Evolutionary conservation across 1,284 basidiomycete genomes (phyloP).

Genomic region (Microbotryum intermedium): DNA sequence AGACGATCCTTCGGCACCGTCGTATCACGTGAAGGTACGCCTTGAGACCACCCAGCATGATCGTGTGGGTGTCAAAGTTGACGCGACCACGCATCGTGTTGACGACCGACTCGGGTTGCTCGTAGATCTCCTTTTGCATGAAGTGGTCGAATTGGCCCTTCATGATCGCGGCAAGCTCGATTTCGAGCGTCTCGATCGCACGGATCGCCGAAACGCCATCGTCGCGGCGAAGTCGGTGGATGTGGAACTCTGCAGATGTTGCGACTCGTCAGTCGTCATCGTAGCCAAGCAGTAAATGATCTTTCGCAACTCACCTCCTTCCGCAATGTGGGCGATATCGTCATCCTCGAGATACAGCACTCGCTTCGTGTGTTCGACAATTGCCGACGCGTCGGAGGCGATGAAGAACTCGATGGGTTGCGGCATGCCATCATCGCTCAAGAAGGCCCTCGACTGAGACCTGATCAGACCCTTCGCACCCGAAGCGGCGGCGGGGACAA

Average conservation of each 20-base stretch:
- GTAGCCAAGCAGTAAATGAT: neutral
- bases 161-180: conserved; percentile 99
- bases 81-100: conserved; percentile 99
- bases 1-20: conserved; percentile 87
- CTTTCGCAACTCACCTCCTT: conserved; percentile 49
- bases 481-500: conserved; percentile 59
- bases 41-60: conserved; percentile 91
- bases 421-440: conserved; percentile 86
- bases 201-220: conserved; percentile 70
- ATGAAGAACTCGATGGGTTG: conserved; percentile 99
- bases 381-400: conserved; percentile 91
- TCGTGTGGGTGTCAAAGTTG: conserved; percentile 88
- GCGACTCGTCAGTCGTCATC: neutral
- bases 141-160: conserved; percentile 99
- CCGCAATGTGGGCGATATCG: conserved; percentile 95
- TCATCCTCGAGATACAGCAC: conserved; percentile 99
- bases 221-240: conserved; percentile 91
- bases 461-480: conserved; percentile 68
- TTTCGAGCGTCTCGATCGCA: conserved; percentile 96
- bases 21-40: conserved; percentile 94
- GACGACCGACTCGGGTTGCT: conserved; percentile 98
- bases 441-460: conserved; percentile 94
- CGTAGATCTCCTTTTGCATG: conserved; percentile 99
- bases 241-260: conserved; percentile 66
- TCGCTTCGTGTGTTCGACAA: conserved; percentile 98